Evolutionary conservation across 1,139 yeast genomes (phyloP).

Genomic region (Blastobotrys capitulatus): DNA sequence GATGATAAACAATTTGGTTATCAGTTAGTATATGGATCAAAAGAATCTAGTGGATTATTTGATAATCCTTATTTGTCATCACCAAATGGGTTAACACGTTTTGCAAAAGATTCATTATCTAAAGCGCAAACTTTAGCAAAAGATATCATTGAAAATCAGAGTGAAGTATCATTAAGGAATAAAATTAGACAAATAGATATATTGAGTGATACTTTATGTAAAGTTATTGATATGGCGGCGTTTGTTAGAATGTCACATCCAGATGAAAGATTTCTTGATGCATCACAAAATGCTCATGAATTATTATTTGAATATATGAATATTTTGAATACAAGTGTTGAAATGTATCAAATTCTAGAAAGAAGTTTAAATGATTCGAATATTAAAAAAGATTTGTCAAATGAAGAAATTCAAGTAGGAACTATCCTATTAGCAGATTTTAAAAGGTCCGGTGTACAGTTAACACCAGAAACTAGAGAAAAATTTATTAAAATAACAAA

Average conservation of each 20-base stretch:
- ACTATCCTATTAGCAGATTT: constrained; percentile 76
- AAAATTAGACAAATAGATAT: constrained; percentile 72
- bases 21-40: constrained; percentile 6
- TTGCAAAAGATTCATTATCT: constrained; percentile 56
- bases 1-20: constrained; percentile 16
- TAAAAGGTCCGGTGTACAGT: constrained; percentile 82
- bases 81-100: constrained; percentile 65
- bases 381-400: constrained; percentile 40
- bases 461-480: constrained; percentile 58
- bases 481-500: constrained; percentile 77
- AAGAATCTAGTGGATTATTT: constrained; percentile 55
- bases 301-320: constrained; percentile 93
- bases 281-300: constrained; percentile 88
- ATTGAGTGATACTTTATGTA: constrained; percentile 79
- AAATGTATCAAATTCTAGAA: constrained; percentile 56
- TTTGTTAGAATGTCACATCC: constrained; percentile 90
- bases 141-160: constrained; percentile 39
- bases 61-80: constrained; percentile 60
- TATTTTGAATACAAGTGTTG: constrained; percentile 77
- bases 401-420: constrained; percentile 82
- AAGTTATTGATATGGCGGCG: constrained; percentile 92
- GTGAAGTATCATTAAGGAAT: constrained; percentile 46
- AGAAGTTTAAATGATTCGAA: constrained; percentile 46
- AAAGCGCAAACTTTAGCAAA: constrained; percentile 60
- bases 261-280: constrained; percentile 57